phyloP scores from a whole-genome alignment of 108 stramenopile genomes.

The Schizochytrium sp. region DNA sequence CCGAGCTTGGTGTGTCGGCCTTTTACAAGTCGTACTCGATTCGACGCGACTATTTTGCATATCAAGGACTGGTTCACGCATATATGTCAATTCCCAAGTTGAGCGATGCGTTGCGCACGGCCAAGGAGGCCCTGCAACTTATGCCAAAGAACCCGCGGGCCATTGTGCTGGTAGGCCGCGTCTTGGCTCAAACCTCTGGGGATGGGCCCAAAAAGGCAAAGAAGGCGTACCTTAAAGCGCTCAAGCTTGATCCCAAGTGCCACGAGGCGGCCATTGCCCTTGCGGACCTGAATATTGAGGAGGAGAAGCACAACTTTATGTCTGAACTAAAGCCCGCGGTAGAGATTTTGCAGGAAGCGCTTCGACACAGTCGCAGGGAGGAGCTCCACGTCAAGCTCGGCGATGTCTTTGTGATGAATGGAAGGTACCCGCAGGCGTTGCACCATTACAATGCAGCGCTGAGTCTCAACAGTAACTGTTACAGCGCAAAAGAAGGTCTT shows the following conservation, averaged over 20 bases:
- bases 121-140: background rate
- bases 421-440: background rate
- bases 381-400: background rate
- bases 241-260: background rate
- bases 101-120: background rate
- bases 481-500: background rate
- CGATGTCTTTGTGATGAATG: background rate
- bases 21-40: background rate
- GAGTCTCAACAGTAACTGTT: background rate
- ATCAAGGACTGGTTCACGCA: background rate
- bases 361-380: background rate
- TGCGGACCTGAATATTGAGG: background rate
- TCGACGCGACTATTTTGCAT: background rate
- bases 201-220: slow-evolving; percentile 6
- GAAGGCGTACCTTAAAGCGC: background rate
- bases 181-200: background rate
- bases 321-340: background rate
- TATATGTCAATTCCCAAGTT: background rate
- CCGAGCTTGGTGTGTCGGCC: background rate
- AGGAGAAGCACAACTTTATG: background rate
- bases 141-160: background rate
- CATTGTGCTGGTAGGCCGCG: background rate
- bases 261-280: slow-evolving; percentile 13
- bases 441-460: background rate
- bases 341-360: background rate